A percentile compares a stretch with the other conserved stretches of the same genome.
These are phyloP conservation scores for Neurospora sp. DNA, from an alignment of 495 filamentous ascomycete genomes.

Conservation along the genomic window DNA sequence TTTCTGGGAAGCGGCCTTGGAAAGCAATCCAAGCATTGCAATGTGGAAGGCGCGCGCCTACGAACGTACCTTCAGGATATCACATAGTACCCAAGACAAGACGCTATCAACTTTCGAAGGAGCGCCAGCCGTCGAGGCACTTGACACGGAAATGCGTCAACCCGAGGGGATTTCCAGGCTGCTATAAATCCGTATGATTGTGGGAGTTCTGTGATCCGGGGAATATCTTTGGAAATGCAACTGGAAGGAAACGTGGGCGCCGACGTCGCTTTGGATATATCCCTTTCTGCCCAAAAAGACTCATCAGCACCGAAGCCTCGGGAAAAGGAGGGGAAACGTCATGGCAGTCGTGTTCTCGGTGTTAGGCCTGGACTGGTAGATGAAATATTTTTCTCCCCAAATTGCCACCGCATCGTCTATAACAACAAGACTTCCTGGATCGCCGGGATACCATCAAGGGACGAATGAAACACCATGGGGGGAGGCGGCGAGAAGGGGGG, in stretches of 20 bases:
- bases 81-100: slow-evolving; percentile 15
- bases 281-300: slow-evolving; percentile 15
- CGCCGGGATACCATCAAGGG: not conserved
- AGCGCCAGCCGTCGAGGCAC: not conserved
- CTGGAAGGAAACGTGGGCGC: not conserved
- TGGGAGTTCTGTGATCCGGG: not conserved
- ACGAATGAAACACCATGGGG: not conserved
- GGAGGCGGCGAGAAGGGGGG: not conserved
- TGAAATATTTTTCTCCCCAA: not conserved
- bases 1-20: not conserved
- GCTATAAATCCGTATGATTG: not conserved
- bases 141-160: not conserved
- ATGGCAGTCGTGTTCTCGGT: not conserved
- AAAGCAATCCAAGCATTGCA: not conserved
- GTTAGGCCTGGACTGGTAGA: not conserved
- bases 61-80: slow-evolving; percentile 14
- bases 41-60: not conserved
- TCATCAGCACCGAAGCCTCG: slow-evolving; percentile 10
- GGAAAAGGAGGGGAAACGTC: not conserved
- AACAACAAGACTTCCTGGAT: not conserved
- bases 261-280: slow-evolving; percentile 1
- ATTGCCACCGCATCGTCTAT: not conserved
- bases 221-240: not conserved
- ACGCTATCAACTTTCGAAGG: not conserved
- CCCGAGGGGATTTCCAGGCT: not conserved